A percentile compares a stretch with the other conserved stretches of the same genome.
Evolutionary conservation across 768 basidiomycete genomes (phyloP).

Genomic region (Rhodosporidiobolus sp.): DNA sequence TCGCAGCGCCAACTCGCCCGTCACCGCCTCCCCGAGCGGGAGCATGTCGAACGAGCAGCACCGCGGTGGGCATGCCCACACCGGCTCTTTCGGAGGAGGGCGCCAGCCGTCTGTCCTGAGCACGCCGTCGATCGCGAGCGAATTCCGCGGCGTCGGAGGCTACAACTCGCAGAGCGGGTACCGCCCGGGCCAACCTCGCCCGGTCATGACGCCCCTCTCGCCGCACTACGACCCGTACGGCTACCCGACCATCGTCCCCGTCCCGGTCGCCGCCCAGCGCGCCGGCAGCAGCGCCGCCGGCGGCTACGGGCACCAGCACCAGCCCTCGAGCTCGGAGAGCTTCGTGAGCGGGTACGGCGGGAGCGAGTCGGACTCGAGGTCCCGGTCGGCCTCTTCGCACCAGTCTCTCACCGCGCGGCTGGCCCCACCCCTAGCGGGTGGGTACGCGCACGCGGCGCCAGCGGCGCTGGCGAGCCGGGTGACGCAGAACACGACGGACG

Average conservation of each 20-base stretch:
- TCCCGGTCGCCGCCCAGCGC: conserved; percentile 15
- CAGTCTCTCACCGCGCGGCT: conserved; percentile 10
- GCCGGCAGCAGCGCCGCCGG: no score
- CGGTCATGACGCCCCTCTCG: conserved; percentile 17
- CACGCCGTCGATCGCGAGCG: conserved; percentile 8
- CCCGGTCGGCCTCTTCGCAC: not conserved
- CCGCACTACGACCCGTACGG: conserved; percentile 23
- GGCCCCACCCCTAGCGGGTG: conserved; percentile 15
- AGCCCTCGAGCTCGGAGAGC: conserved; percentile 6
- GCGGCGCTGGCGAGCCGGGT: conserved; percentile 13
- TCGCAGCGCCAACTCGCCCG: conserved; percentile 3
- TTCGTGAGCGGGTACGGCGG: conserved; percentile 15
- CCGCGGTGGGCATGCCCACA: not conserved
- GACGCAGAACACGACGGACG: conserved; percentile 6
- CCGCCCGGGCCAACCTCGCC: conserved; percentile 28
- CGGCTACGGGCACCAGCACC: not conserved
- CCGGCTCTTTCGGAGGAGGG: conserved; percentile 7
- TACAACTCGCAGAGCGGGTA: conserved; percentile 26
- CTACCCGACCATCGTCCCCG: conserved; percentile 22
- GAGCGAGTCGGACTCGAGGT: not conserved
- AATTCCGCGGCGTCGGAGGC: conserved; percentile 26
- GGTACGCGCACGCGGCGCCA: conserved; percentile 12
- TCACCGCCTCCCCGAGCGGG: not conserved
- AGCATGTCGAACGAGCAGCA: not conserved
- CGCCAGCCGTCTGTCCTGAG: conserved; percentile 27